Percentiles rank a stretch among this genome's conserved stretches.
Conservation (phyloP, 192 early-diverging fungal genomes). For the Mortierella alpina region DNA sequence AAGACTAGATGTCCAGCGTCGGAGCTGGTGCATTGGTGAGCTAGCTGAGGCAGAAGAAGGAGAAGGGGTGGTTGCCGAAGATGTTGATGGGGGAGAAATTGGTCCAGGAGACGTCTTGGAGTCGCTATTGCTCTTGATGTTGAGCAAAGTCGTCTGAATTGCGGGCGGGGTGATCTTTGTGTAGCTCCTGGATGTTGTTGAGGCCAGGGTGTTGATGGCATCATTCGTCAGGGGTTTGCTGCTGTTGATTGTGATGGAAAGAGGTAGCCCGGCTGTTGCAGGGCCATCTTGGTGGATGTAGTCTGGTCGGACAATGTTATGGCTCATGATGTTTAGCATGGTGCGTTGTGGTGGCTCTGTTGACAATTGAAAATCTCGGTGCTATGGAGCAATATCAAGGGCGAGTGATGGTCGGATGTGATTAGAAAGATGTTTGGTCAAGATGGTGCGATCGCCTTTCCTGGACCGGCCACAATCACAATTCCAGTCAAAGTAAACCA, state of each 20-base stretch:
- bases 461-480: not conserved
- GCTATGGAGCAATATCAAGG: not conserved
- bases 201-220: not conserved
- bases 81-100: slow-evolving; percentile 9
- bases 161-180: not conserved
- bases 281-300: not conserved
- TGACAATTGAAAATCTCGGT: not conserved
- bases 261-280: not conserved
- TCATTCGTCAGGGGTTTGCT: slow-evolving; percentile 1
- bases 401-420: not conserved
- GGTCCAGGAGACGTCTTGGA: not conserved
- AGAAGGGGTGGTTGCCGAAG: not conserved
- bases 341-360: not conserved
- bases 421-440: not conserved
- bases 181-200: not conserved
- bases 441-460: not conserved
- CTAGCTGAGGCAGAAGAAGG: slow-evolving; percentile 2
- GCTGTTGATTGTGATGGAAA: not conserved
- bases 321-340: slow-evolving; percentile 37
- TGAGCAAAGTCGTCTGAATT: slow-evolving; percentile 1
- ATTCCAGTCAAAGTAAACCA: too few relatives aligned
- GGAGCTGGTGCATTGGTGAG: slow-evolving; percentile 38
- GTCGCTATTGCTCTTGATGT: not conserved
- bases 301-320: slow-evolving; percentile 29
- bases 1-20: slow-evolving; percentile 40